A percentile compares a stretch with the other conserved stretches of the same genome.
These are phyloP conservation scores for Allium fistulosum DNA, from an alignment of 106 monocot species.

Conservation along the genomic window DNA sequence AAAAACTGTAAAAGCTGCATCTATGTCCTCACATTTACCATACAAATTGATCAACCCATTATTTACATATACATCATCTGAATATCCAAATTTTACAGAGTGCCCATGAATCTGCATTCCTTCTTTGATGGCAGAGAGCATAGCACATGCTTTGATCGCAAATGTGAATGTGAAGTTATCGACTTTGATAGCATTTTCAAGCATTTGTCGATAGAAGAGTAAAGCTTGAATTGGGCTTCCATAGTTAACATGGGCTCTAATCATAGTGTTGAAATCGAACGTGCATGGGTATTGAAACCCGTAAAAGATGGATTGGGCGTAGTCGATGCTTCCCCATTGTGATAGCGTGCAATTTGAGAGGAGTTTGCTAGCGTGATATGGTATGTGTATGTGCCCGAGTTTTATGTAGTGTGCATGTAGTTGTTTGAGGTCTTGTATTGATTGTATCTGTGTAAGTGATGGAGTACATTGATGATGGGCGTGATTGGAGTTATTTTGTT, in stretches of 20 bases:
- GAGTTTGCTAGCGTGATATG: conserved; percentile 29
- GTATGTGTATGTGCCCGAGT: conserved; percentile 33
- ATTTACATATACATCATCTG: conserved; percentile 34
- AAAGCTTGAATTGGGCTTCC: conserved; percentile 34
- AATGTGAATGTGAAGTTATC: conserved; percentile 79
- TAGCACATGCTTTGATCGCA: conserved; percentile 63
- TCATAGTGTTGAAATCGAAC: conserved; percentile 69
- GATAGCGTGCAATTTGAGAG: conserved; percentile 51
- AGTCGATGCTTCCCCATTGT: conserved; percentile 60
- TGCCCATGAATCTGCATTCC: conserved; percentile 64
- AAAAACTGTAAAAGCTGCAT: conserved; percentile 31
- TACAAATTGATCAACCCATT: conserved; percentile 78
- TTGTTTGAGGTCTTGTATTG: conserved; percentile 60
- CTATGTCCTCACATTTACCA: conserved; percentile 54
- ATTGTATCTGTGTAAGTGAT: conserved; percentile 22
- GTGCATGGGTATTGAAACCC: conserved; percentile 25
- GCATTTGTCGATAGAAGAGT: conserved; percentile 43
- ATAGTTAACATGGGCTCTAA: conserved; percentile 38
- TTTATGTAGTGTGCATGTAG: conserved; percentile 64
- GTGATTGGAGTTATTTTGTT: conserved; percentile 1
- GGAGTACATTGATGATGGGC: conserved; percentile 11
- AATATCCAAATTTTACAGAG: conserved; percentile 36
- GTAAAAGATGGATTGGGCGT: conserved; percentile 56
- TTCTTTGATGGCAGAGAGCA: conserved; percentile 14
- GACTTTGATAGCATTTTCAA: conserved; percentile 17